These are phyloP conservation scores for Croton laevigatus DNA, from an alignment of 441 rosid genomes.

Conservation along the genomic window DNA sequence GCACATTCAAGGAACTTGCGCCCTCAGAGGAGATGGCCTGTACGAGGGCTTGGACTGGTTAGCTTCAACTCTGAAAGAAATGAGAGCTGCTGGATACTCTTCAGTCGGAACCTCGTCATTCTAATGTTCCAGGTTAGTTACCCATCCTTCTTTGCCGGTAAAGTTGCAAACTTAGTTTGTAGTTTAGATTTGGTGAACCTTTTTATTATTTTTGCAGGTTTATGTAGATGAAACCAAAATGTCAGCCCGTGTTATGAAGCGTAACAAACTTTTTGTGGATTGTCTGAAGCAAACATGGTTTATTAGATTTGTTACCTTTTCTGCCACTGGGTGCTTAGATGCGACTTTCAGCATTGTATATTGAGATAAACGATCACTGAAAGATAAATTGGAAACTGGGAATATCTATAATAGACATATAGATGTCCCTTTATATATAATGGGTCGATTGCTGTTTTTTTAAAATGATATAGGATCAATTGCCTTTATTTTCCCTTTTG, in stretches of 20 bases:
- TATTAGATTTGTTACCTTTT: conserved; percentile 14
- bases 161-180: neutral
- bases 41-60: conserved; percentile 99
- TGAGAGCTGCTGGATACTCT: conserved; percentile 89
- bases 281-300: conserved; percentile 14
- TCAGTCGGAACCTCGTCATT: conserved; percentile 75
- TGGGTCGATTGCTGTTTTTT: neutral
- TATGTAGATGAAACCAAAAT: conserved; percentile 16
- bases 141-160: neutral
- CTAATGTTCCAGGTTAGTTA: conserved; percentile 43
- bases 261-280: conserved; percentile 17
- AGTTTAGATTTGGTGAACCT: neutral
- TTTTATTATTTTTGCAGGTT: conserved; percentile 18
- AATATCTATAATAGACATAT: neutral
- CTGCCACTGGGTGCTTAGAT: neutral
- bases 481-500: too few species aligned
- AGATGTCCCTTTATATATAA: neutral
- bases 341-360: conserved; percentile 26
- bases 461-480: too few species aligned
- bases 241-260: conserved; percentile 18
- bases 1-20: conserved; percentile 99
- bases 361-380: conserved; percentile 15
- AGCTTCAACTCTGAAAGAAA: conserved; percentile 74
- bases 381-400: conserved; percentile 7
- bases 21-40: conserved; percentile 92